These are phyloP conservation scores for Xylaria venustula DNA, from an alignment of 495 filamentous ascomycete genomes.

Conservation along the genomic window DNA sequence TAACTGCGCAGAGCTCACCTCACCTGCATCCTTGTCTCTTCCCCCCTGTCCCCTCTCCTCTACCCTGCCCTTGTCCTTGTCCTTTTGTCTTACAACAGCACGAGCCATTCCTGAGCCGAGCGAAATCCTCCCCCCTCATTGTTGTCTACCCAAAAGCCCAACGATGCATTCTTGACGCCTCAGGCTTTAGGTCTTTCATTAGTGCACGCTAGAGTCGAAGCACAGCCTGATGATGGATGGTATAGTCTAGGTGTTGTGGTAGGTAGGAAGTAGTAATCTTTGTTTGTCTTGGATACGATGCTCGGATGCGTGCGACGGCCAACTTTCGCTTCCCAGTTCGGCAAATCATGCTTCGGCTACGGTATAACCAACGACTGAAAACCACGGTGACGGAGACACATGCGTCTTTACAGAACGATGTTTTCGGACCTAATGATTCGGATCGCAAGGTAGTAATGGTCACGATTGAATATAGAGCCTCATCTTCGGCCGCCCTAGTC, in stretches of 20 bases:
- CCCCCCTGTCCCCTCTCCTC: not conserved
- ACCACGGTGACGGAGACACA: not conserved
- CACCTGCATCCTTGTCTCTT: not conserved
- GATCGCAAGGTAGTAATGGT: not conserved
- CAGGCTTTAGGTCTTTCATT: not conserved
- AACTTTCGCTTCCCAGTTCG: not conserved
- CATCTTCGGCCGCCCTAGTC: not conserved
- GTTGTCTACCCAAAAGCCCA: not conserved
- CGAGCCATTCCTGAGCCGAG: slow-evolving; percentile 7
- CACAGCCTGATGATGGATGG: too few species aligned
- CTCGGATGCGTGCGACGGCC: slow-evolving; percentile 2
- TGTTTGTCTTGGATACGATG: not conserved
- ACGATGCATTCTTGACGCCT: not conserved
- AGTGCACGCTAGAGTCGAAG: not conserved
- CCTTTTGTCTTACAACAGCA: not conserved
- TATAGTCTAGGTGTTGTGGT: not conserved
- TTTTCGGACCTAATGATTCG: not conserved
- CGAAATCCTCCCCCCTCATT: not conserved
- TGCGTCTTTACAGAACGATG: not conserved
- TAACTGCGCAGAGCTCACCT: too few species aligned
- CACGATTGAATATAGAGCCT: not conserved
- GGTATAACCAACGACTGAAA: not conserved
- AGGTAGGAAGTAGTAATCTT: not conserved
- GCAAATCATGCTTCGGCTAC: slow-evolving; percentile 8
- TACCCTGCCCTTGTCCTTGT: slow-evolving; percentile 10